A percentile compares a stretch with the other conserved stretches of the same genome.
These are phyloP conservation scores for Pilatotrama ljubarskyi DNA, from an alignment of 768 basidiomycete species.

Conservation along the genomic window DNA sequence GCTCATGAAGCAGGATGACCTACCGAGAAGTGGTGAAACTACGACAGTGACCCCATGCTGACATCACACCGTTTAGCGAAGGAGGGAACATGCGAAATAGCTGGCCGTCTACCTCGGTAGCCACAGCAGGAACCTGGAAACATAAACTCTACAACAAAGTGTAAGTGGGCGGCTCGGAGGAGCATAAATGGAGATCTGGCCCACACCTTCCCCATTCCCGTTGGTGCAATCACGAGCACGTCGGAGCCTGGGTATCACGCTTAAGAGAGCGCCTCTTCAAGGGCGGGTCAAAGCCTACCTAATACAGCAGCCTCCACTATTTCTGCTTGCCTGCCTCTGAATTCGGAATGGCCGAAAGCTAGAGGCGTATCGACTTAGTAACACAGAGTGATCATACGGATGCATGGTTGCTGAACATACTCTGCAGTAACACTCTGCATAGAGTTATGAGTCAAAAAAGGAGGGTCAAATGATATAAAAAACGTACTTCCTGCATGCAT, in stretches of 20 bases:
- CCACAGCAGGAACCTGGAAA: slow-evolving; percentile 81
- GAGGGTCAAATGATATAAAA: no score
- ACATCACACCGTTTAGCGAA: not conserved
- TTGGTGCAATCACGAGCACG: slow-evolving; percentile 80
- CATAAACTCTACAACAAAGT: slow-evolving; percentile 62
- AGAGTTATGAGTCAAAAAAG: not conserved
- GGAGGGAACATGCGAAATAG: not conserved
- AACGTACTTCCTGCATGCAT: not conserved
- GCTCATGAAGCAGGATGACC: slow-evolving; percentile 14
- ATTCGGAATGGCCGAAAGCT: slow-evolving; percentile 72
- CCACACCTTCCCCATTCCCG: slow-evolving; percentile 83
- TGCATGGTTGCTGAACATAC: not conserved
- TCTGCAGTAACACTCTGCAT: not conserved
- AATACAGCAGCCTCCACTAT: slow-evolving; percentile 69
- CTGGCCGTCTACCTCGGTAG: slow-evolving; percentile 48
- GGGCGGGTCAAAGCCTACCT: slow-evolving; percentile 40
- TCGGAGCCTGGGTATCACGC: slow-evolving; percentile 52
- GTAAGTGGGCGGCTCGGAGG: not conserved
- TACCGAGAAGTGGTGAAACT: slow-evolving; percentile 76
- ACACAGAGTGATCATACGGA: not conserved
- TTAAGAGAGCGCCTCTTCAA: not conserved
- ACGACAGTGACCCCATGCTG: slow-evolving; percentile 74
- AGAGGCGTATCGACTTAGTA: not conserved
- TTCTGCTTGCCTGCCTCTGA: slow-evolving; percentile 77
- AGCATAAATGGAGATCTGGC: not conserved